Base-by-base conservation (phyloP, 2,329 filamentous ascomycete genomes). In the Alternaria ethzedia region DNA sequence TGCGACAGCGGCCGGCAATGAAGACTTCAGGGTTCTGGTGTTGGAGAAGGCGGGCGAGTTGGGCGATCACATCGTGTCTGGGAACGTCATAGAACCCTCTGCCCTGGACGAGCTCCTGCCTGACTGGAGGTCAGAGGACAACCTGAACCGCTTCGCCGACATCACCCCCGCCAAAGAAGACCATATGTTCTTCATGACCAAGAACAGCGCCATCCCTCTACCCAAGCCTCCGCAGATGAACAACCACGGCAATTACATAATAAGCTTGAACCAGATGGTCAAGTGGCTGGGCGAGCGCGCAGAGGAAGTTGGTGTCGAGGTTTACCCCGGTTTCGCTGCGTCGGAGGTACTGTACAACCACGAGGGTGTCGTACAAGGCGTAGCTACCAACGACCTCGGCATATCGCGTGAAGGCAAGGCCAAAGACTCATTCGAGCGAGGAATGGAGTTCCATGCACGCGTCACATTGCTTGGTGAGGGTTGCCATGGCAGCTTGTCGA, bases 211-310 rank as follows among this genome's bases (percentile, higher is more conserved):
- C 0, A 88, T 97, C 61, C 93, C 93, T 6, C 84, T 98, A 57
- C 96, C 95, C 1, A 89, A 90, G 12, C 96, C 96, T 47, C 96
- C 96, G 30, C 96, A 98, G 83, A 99, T 99, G 96, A 89, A 94
- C 84, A 99, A 99, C 79, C 88, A 97, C 75, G 96, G 96, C 70
- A 99, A 99, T 82, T 98, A 96, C 81, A 99, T 99, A 70, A 89
- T 99, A 75, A 97, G 93, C 76, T 83, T 99, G 75, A 98, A 96
- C 80, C 93, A 98, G 80, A 91, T 99, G 76, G 91, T 92, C 61
- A 96, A 95, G 82, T 99, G 96, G 96, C 86, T 99, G 3, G 94
- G 93, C 52, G 96, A 98, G 79, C 89, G 95, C 51, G 96, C 96
- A n/a, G 96, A 99, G 82, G 96, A 98, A 82, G 78, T 96, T 28